Evolutionary conservation across 1,284 basidiomycete species (phyloP).

Genomic region (Cutaneotrichosporon sp.): DNA sequence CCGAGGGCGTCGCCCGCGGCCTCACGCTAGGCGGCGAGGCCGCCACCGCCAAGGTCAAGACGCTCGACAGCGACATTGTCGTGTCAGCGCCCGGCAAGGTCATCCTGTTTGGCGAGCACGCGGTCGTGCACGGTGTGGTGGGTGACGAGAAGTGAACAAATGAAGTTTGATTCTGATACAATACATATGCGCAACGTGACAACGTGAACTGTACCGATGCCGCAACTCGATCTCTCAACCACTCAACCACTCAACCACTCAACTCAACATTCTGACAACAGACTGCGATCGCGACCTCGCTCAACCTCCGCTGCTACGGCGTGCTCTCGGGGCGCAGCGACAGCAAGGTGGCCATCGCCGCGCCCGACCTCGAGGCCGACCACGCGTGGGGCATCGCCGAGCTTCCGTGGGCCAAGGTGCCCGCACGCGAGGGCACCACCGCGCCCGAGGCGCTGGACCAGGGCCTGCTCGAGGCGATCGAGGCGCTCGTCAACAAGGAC

Average conservation of each 20-base stretch:
- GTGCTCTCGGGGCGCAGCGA: conserved; percentile 74
- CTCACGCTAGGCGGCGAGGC: conserved; percentile 43
- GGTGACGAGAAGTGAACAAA: conserved; percentile 54
- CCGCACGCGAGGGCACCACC: conserved; percentile 55
- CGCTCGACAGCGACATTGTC: conserved; percentile 60
- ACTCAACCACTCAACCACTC: not conserved
- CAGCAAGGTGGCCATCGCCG: conserved; percentile 71
- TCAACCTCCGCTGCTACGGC: conserved; percentile 93
- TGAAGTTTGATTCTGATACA: conserved; percentile 18
- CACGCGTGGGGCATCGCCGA: conserved; percentile 76
- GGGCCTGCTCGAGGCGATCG: conserved; percentile 68
- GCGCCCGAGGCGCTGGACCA: conserved; percentile 69
- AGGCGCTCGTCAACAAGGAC: conserved; percentile 41
- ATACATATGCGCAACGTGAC: conserved; percentile 4
- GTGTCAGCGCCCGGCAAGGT: conserved; percentile 97
- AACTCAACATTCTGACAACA: conserved; percentile 41
- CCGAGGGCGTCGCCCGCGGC: conserved; percentile 39
- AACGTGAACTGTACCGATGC: no score
- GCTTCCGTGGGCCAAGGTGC: conserved; percentile 84
- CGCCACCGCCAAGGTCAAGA: conserved; percentile 20
- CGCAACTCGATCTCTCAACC: not conserved
- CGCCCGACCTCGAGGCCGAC: conserved; percentile 79
- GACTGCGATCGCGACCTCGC: conserved; percentile 93
- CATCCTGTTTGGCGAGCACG: conserved; percentile 98
- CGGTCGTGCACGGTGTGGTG: conserved; percentile 95